Conservation (phyloP, 1,139 yeast genomes). For the Scheffersomyces segobiensis region DNA sequence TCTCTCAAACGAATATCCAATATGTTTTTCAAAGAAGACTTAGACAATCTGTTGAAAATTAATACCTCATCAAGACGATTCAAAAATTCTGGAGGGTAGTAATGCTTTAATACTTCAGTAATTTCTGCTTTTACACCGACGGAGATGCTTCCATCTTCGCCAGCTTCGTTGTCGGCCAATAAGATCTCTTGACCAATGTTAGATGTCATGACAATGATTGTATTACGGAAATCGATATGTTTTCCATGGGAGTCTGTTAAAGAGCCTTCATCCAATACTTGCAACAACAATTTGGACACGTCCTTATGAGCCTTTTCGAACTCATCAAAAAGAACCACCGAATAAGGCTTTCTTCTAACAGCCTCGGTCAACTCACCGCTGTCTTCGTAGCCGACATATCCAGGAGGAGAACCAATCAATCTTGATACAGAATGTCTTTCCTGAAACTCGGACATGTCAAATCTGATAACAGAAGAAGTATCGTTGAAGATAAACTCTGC, state of each 20-base stretch:
- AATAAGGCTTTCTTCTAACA: conserved; percentile 89
- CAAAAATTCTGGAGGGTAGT: conserved; percentile 92
- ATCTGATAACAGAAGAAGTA: conserved; percentile 79
- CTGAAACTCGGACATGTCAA: conserved; percentile 98
- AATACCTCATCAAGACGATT: conserved; percentile 90
- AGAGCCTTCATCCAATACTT: conserved; percentile 92
- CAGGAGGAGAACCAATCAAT: conserved; percentile 96
- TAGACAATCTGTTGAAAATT: conserved; percentile 86
- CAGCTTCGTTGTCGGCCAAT: conserved; percentile 53
- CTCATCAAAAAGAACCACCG: conserved; percentile 92
- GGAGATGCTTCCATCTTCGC: conserved; percentile 48
- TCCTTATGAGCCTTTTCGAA: conserved; percentile 97
- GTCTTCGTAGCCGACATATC: conserved; percentile 94
- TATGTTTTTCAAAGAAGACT: conserved; percentile 67
- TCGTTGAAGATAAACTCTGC: conserved; percentile 92
- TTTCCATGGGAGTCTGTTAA: conserved; percentile 95
- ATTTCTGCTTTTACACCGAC: conserved; percentile 58
- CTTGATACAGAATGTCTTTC: conserved; percentile 90
- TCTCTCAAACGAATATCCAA: conserved; percentile 83
- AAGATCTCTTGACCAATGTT: conserved; percentile 93
- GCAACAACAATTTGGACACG: conserved; percentile 81
- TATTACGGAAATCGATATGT: conserved; percentile 88
- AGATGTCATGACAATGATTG: conserved; percentile 96
- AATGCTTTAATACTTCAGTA: conserved; percentile 61
- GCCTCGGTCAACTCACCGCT: conserved; percentile 97